A percentile compares a stretch with the other conserved stretches of the same genome.
These are phyloP conservation scores for Datura wrightii DNA, from an alignment of 257 asterid species.

Conservation along the genomic window DNA sequence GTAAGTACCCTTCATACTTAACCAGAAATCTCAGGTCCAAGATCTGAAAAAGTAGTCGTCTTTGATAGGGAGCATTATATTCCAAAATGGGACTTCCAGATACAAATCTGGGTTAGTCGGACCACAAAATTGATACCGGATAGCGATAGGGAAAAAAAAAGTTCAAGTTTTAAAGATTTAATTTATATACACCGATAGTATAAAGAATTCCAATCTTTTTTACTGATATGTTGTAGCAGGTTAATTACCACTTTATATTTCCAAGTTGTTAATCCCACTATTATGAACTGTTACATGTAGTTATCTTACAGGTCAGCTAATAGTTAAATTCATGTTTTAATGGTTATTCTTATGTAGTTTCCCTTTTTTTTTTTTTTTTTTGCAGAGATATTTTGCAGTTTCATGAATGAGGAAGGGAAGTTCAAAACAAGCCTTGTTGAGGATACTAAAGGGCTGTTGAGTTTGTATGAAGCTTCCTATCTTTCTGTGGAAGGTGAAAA, in stretches of 20 bases:
- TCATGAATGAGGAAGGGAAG: conserved; percentile 39
- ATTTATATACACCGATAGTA: not conserved
- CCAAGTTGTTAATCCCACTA: not conserved
- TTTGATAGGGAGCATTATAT: not conserved
- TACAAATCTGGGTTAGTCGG: not conserved
- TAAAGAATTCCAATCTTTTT: too few species aligned
- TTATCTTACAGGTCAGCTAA: not conserved
- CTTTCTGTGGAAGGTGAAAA: conserved; percentile 41
- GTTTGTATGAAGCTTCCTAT: conserved; percentile 48
- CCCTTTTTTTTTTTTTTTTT: not conserved
- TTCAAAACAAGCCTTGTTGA: conserved; percentile 28
- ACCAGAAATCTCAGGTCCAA: not conserved
- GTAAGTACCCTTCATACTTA: not conserved
- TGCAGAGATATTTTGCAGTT: conserved; percentile 41
- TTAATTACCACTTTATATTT: not conserved
- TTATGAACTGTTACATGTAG: not conserved
- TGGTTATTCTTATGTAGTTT: not conserved
- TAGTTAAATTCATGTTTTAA: not conserved
- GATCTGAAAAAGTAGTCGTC: not conserved
- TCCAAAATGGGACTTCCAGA: not conserved
- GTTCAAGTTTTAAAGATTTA: not conserved
- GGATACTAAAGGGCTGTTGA: conserved; percentile 37
- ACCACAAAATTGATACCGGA: not conserved
- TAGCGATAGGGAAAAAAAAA: not conserved
- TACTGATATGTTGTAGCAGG: not conserved